A percentile compares a stretch with the other conserved stretches of the same genome.
Conservation (phyloP, 441 rosid species). For the Erodium chrysanthum region DNA sequence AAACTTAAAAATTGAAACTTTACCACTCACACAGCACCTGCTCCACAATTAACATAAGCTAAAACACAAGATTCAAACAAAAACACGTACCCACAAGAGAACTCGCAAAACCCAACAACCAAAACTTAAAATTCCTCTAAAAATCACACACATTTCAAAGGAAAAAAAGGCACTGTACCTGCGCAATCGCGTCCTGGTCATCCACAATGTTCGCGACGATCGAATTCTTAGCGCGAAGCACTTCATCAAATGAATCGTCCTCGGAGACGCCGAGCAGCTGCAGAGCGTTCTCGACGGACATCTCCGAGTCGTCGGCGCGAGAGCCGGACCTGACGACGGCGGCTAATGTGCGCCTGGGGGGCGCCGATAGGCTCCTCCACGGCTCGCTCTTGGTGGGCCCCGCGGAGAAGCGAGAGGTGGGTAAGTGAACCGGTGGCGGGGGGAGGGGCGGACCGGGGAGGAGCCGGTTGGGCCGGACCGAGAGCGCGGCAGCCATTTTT, state of each 20-base stretch:
- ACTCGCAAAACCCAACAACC: neutral
- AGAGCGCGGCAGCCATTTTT: constrained; percentile 55
- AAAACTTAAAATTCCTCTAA: neutral
- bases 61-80: neutral
- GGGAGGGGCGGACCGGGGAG: constrained; percentile 31
- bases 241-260: constrained; percentile 79
- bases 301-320: constrained; percentile 78
- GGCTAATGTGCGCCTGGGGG: constrained; percentile 27
- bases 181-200: constrained; percentile 64
- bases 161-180: constrained; percentile 33
- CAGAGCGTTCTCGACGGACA: constrained; percentile 60
- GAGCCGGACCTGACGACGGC: constrained; percentile 46
- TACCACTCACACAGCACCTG: neutral
- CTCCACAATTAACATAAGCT: neutral
- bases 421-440: constrained; percentile 22
- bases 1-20: neutral
- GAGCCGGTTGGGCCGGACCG: constrained; percentile 59
- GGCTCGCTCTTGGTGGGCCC: constrained; percentile 29
- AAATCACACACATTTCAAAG: neutral
- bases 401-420: constrained; percentile 13
- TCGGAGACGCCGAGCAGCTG: constrained; percentile 90
- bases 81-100: neutral
- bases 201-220: constrained; percentile 62
- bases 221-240: constrained; percentile 85
- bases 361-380: constrained; percentile 31